Evolutionary conservation across 345 rosid genomes (phyloP), one percentile per base, ranked within the genome.

Genomic region (Lumnitzera littorea): DNA sequence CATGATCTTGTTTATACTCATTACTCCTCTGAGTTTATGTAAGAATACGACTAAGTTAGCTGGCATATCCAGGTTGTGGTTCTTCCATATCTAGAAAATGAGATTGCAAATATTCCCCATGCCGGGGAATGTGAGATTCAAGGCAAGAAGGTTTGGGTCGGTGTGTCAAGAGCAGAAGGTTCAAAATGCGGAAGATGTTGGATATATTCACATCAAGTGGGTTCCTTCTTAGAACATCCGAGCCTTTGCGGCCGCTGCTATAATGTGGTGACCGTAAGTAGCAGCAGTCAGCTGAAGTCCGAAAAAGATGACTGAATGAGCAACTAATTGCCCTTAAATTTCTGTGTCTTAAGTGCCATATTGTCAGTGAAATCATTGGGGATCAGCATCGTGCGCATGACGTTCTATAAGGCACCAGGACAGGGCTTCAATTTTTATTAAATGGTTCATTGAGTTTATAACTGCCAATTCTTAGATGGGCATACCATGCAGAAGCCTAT

Each of bases 101-200:
- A 76, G 24, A 67, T 67, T 23, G 64, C 66, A 23, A 72, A 36
- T 12, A 71, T 74, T 55, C 76, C 88, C 25, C 79, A 76, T 56
- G 73, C 72, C 0, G 96, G 87, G 48, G 96, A 85, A 70, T 87
- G 76, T 74, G 71, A 78, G 24, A 68, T 78, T 13, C 53, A 77
- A 3, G 88, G 86, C 57, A 74, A 60, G 60, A 80, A 57, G 61
- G 75, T 92, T 7, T 92, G 96, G 96, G 76, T 92, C n/a, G 96
- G 98, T 11, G 96, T 84, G 52, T 81, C 91, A 2, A 78, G 78
- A 15, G 94, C 96, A 2, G 80, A 81, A 2, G 98, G 96, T 48
- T 74, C 80, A 27, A 92, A 92, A 76, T 89, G 98, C 5, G 96
- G 85, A 68, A 83, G 98, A 74, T 92, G 98, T 62, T 92, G 98